Percentiles rank a stretch among this genome's conserved stretches.
Conservation (phyloP, 2,329 filamentous ascomycete genomes). For the Pestalotiopsis sp. region DNA sequence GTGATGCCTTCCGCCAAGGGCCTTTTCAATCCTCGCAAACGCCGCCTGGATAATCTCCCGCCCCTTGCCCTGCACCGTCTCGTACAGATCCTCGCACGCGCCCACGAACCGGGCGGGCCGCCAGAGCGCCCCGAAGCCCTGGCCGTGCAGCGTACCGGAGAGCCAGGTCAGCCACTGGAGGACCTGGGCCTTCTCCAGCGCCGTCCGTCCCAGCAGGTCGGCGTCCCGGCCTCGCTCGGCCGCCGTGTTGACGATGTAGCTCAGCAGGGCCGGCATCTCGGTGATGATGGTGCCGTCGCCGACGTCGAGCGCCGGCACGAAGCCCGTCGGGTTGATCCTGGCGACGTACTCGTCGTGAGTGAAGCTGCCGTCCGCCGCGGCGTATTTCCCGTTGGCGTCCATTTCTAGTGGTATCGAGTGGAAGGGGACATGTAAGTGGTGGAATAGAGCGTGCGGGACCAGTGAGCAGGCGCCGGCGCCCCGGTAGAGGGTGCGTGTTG, state of each 20-base stretch:
- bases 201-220: conserved; percentile 21
- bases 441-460: conserved; percentile 29
- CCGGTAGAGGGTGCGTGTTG: conserved; percentile 28
- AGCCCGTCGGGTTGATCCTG: conserved; percentile 28
- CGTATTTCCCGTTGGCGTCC: conserved; percentile 15
- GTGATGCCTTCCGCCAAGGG: conserved; percentile 14
- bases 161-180: conserved; percentile 34
- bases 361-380: conserved; percentile 32
- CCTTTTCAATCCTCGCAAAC: conserved; percentile 20
- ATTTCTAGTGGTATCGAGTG: conserved; percentile 18
- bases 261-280: conserved; percentile 33
- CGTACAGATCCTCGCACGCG: conserved; percentile 14
- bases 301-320: conserved; percentile 29
- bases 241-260: conserved; percentile 28
- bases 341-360: conserved; percentile 26
- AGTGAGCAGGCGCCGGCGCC: conserved; percentile 30
- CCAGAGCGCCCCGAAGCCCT: conserved; percentile 25
- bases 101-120: conserved; percentile 28
- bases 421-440: conserved; percentile 29
- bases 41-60: conserved; percentile 12
- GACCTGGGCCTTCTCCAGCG: conserved; percentile 24
- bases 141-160: conserved; percentile 30
- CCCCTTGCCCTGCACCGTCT: conserved; percentile 17
- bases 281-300: conserved; percentile 30
- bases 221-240: background rate